Evolutionary conservation across 1,284 basidiomycete species (phyloP), one percentile per base, ranked within the genome.

Genomic region (Binderoboletus segoi): DNA sequence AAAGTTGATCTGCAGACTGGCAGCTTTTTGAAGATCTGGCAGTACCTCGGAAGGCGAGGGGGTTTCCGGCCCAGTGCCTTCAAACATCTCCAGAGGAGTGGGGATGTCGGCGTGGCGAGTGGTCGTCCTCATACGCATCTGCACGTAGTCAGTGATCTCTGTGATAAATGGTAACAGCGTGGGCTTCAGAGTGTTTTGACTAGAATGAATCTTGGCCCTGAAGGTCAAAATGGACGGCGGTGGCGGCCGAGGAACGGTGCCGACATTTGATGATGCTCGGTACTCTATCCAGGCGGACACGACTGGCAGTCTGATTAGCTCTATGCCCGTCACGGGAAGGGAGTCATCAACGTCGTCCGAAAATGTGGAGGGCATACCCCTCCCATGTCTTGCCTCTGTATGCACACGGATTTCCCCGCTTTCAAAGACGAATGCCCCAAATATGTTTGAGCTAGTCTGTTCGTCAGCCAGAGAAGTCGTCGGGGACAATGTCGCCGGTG

Each of bases 211-310:
- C 7, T 91, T 91, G 68, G 84, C 82, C 69, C 88, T 89, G 76
- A 93, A 86, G 63, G 88, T 78, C 40, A 93, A 74, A 7, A 80
- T 78, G 2, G 88, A 85, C 0, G 83, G 78, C 53, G 81, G 79
- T 2, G 62, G 18, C 61, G 32, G 74, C 70, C 21, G 63, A 38
- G 48, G 21, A 24, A 40, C 18, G 21, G 44, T 23, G 77, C 79
- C 43, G 75, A 76, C 8, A 8, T 46, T 69, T 5, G 82, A 75
- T 2, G 79, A 79, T 13, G 86, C 82, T 26, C 83, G 82, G 70
- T 91, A 94, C 69, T 95, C 92, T 24, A 84, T 79, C 91, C 91
- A 96, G 4, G 93, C 84, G 13, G 93, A 89, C 7, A 96, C 80
- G 13, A 85, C 83, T 0, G 94, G 94, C 10, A 96, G 79, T 58